phyloP scores from a whole-genome alignment of 257 asterid species.

The Thymus quinquecostatus region DNA sequence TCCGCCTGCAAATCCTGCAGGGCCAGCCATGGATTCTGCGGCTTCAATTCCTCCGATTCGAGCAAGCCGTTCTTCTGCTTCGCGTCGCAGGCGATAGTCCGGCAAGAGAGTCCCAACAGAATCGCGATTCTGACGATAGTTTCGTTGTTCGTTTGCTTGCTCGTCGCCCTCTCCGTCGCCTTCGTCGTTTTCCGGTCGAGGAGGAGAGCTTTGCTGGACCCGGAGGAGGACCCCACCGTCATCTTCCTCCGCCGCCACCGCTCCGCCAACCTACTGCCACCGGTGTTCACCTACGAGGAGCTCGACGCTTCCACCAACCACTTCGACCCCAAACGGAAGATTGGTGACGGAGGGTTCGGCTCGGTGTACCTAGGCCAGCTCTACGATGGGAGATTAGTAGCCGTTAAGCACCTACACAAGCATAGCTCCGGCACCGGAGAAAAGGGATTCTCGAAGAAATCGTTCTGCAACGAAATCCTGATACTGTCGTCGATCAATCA shows the following conservation, averaged over 20 bases:
- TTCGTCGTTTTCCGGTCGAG: slow-evolving; percentile 51
- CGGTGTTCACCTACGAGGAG: slow-evolving; percentile 86
- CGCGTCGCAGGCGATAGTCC: slow-evolving; percentile 35
- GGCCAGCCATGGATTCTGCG: slow-evolving; percentile 62
- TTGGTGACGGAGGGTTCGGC: slow-evolving; percentile 97
- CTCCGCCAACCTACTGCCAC: slow-evolving; percentile 83
- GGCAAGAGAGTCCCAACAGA: slow-evolving; percentile 46
- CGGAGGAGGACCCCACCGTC: slow-evolving; percentile 77
- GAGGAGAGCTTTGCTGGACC: slow-evolving; percentile 29
- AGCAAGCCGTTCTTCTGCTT: slow-evolving; percentile 65
- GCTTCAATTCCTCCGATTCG: slow-evolving; percentile 68
- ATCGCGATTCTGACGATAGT: slow-evolving; percentile 50
- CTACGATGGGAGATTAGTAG: slow-evolving; percentile 64
- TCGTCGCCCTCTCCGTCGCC: slow-evolving; percentile 51
- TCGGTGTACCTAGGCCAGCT: slow-evolving; percentile 88
- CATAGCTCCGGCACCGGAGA: slow-evolving; percentile 46
- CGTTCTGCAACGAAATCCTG: slow-evolving; percentile 91
- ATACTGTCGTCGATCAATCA: slow-evolving; percentile 79
- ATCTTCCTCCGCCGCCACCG: slow-evolving; percentile 85
- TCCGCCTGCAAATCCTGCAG: slow-evolving; percentile 65
- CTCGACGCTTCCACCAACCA: slow-evolving; percentile 72
- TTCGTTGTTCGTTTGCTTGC: slow-evolving; percentile 51
- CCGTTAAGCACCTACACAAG: slow-evolving; percentile 88
- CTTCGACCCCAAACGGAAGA: slow-evolving; percentile 78
- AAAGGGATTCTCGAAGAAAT: slow-evolving; percentile 65